Evolutionary conservation across 2,329 filamentous ascomycete species (phyloP).

Genomic region (Penicillium sp.): DNA sequence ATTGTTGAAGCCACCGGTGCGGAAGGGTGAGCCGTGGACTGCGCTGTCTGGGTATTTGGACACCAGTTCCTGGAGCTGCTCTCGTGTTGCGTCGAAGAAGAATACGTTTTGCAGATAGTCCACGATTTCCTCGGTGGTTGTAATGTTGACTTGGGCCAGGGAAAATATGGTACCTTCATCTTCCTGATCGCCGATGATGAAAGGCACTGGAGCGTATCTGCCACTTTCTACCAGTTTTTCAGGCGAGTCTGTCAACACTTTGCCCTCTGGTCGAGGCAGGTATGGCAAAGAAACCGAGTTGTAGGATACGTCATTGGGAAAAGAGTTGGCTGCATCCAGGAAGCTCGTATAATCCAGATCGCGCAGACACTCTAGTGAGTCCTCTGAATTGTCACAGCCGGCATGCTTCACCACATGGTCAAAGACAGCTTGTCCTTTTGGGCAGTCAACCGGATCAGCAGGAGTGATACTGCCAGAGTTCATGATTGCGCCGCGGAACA

Average conservation of each 20-base stretch:
- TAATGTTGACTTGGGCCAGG: constrained; percentile 64
- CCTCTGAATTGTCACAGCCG: constrained; percentile 40
- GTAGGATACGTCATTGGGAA: constrained; percentile 64
- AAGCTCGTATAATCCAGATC: constrained; percentile 43
- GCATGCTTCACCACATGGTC: constrained; percentile 44
- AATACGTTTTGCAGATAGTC: constrained; percentile 57
- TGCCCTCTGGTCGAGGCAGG: constrained; percentile 67
- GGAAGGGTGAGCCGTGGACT: constrained; percentile 64
- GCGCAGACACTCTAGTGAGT: constrained; percentile 49
- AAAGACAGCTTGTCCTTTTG: constrained; percentile 58
- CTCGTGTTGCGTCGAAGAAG: constrained; percentile 54
- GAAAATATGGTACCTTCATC: constrained; percentile 74
- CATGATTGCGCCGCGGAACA: constrained; percentile 77
- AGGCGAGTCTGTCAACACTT: constrained; percentile 56
- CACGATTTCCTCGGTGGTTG: constrained; percentile 54
- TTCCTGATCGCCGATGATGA: constrained; percentile 69
- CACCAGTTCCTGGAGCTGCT: constrained; percentile 54
- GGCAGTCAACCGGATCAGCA: constrained; percentile 58
- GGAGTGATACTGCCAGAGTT: constrained; percentile 62
- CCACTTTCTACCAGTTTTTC: constrained; percentile 53
- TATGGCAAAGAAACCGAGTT: constrained; percentile 66
- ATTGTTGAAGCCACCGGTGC: constrained; percentile 63
- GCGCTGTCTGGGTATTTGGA: constrained; percentile 56
- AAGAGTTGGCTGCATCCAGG: constrained; percentile 62
- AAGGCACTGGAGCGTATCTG: constrained; percentile 55